Base-by-base conservation (phyloP, 1,284 basidiomycete species). In the Ceratobasidium sp. region DNA sequence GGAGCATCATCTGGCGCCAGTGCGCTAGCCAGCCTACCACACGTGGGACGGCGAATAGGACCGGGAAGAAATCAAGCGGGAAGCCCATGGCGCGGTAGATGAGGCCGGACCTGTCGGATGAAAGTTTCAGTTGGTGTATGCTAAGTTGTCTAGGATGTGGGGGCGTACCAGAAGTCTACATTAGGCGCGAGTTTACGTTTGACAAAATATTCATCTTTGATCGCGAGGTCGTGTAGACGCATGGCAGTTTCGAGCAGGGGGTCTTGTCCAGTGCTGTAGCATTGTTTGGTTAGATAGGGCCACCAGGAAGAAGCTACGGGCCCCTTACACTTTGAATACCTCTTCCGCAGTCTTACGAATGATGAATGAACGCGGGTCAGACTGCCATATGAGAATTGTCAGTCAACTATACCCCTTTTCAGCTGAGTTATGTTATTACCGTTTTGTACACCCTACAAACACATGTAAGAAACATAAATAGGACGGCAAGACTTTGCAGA, bases 51-150 rank as follows among this genome's bases (percentile, higher is more conserved):
- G 91, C 94, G 78, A 96, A 96, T 49, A 96, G 82, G 41, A 96
- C 93, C 0, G 94, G 93, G 88, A 94, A 96, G 81, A 93, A 95
- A 82, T 95, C 94, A 76, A 92, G 85, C 1, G 94, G 93, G 85
- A 95, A 95, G 54, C 92, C 92, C 92, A 94, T 94, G 18, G 91
- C 91, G 63, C 91, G 90, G 80, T 95, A 95, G 76, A 95, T 94
- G 73, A 95, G 81, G 13, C 93, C 93, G 76, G 67, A 71, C 67
- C 92, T 94, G 77, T 52, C 74, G 70, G 54, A 73, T 50, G 14
- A 63, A 41, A 30, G n/a, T 14, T 64, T 35, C 57, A 21, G 38
- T 73, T 41, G 57, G 59, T 49, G 46, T 47, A 28, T 32, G 44
- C 50, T 69, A 58, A 23, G 30, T 13, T 55, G 38, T 21, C 11